Evolutionary conservation across 2,329 filamentous ascomycete species (phyloP).

Genomic region (Cryphonectria nitschkei): DNA sequence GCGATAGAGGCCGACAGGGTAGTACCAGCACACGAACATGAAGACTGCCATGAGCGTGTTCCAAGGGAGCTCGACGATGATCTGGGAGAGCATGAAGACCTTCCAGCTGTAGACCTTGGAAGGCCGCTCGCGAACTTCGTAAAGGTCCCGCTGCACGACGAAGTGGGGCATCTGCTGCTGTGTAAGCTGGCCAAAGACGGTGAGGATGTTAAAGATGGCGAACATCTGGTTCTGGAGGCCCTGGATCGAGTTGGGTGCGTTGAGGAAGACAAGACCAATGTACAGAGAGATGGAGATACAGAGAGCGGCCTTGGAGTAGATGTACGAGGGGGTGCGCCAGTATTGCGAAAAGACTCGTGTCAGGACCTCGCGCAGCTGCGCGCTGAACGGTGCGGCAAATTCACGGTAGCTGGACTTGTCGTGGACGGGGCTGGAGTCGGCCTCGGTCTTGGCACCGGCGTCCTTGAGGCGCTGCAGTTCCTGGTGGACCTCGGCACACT

Average conservation of each 20-base stretch:
- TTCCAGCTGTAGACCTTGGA: slow-evolving; percentile 73
- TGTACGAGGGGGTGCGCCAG: slow-evolving; percentile 73
- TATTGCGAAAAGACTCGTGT: slow-evolving; percentile 71
- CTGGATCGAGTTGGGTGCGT: slow-evolving; percentile 61
- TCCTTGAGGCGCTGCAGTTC: slow-evolving; percentile 62
- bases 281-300: slow-evolving; percentile 60
- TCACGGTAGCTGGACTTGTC: slow-evolving; percentile 55
- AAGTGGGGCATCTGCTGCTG: slow-evolving; percentile 75
- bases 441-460: slow-evolving; percentile 32
- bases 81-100: slow-evolving; percentile 67
- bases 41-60: slow-evolving; percentile 67
- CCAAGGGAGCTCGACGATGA: slow-evolving; percentile 73
- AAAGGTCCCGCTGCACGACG: slow-evolving; percentile 67
- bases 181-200: slow-evolving; percentile 67
- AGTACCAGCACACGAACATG: slow-evolving; percentile 72
- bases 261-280: slow-evolving; percentile 71
- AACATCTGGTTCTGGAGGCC: slow-evolving; percentile 75
- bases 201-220: slow-evolving; percentile 70
- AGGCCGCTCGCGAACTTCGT: slow-evolving; percentile 72
- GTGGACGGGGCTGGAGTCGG: slow-evolving; percentile 35
- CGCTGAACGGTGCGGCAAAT: slow-evolving; percentile 70
- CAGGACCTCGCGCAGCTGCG: slow-evolving; percentile 64
- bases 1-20: slow-evolving; percentile 65
- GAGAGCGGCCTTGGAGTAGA: slow-evolving; percentile 68
- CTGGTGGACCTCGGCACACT: slow-evolving; percentile 57